phyloP scores from a whole-genome alignment of 257 asterid genomes.

The Solanum pinnatisectum region DNA sequence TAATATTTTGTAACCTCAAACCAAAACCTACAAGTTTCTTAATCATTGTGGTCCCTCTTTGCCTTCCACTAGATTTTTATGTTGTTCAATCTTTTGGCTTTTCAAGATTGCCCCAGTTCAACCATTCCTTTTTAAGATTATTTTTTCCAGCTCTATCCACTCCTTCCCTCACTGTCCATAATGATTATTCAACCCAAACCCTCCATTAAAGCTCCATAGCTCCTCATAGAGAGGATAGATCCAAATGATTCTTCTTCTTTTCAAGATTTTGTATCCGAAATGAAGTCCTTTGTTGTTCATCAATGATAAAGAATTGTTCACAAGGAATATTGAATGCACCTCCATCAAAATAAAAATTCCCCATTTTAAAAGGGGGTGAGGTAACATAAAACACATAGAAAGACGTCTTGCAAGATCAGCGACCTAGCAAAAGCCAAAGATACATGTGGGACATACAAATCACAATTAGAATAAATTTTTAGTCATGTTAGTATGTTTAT shows the following conservation, averaged over 20 bases:
- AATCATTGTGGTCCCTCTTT: not conserved
- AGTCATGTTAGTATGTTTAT: not conserved
- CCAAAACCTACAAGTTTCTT: not conserved
- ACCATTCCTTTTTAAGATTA: not conserved
- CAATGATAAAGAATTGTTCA: not conserved
- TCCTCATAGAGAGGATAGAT: not conserved
- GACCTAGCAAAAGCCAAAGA: not conserved
- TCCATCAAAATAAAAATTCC: not conserved
- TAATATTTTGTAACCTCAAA: too few species aligned
- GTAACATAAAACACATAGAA: not conserved
- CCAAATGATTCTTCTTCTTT: not conserved
- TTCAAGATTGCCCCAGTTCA: not conserved
- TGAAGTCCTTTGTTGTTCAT: not conserved
- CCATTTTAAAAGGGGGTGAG: not conserved
- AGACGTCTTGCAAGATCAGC: not conserved
- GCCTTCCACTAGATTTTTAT: not conserved
- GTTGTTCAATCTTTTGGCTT: not conserved
- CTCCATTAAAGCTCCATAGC: not conserved
- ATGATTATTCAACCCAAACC: not conserved
- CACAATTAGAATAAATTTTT: not conserved
- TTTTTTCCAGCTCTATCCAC: not conserved
- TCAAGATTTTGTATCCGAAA: not conserved
- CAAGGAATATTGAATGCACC: not conserved
- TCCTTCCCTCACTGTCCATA: not conserved
- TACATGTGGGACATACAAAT: not conserved